Evolutionary conservation across 2,329 filamentous ascomycete genomes (phyloP).

Genomic region (Blastomyces silverae): DNA sequence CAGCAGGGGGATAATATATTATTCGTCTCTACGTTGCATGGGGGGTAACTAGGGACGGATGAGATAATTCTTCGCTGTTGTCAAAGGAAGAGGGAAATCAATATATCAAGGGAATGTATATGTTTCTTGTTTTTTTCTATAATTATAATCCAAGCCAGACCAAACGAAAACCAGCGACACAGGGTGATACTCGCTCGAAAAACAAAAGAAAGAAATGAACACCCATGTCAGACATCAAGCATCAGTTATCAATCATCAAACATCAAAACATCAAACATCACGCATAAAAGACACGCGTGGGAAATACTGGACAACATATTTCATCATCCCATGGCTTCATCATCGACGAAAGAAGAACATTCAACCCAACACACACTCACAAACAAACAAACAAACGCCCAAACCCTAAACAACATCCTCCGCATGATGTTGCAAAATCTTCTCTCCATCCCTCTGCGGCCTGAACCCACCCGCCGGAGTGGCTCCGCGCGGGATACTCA

Average conservation of each 20-base stretch:
- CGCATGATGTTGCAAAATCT: slow-evolving; percentile 41
- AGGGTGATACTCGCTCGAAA: background rate
- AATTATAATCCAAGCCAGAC: background rate
- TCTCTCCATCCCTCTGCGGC: slow-evolving; percentile 40
- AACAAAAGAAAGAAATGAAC: background rate
- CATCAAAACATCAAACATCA: background rate
- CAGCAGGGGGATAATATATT: slow-evolving; percentile 78
- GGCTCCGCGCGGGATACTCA: slow-evolving; percentile 30
- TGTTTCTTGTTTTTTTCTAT: background rate
- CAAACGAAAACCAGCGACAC: background rate
- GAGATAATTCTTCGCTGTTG: background rate
- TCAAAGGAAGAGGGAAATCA: background rate
- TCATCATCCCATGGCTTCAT: background rate
- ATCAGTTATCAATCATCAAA: background rate
- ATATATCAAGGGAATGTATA: background rate
- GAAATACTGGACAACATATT: background rate
- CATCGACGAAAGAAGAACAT: background rate
- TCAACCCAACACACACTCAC: background rate
- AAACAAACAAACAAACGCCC: no score
- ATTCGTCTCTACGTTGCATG: slow-evolving; percentile 94
- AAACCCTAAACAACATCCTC: slow-evolving; percentile 38
- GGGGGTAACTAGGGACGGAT: slow-evolving; percentile 53
- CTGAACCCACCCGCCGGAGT: slow-evolving; percentile 41
- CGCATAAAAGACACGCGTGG: background rate
- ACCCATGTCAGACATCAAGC: background rate